Conservation (phyloP, 225 moss, liverwort and hornwort genomes). For the Lunularia cruciata region DNA sequence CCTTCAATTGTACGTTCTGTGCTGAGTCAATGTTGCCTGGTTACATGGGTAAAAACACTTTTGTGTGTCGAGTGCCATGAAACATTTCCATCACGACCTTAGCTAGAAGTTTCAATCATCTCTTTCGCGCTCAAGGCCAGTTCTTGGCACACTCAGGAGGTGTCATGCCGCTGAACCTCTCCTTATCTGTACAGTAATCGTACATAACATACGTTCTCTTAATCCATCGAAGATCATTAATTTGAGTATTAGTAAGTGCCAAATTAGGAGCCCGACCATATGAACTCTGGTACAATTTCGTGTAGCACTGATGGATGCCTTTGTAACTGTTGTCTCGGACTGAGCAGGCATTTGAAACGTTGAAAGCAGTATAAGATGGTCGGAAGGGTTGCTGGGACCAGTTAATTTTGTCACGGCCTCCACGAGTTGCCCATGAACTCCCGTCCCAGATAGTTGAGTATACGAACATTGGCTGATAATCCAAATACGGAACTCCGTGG, state of each 20-base stretch:
- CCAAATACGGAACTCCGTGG: slow-evolving; percentile 57
- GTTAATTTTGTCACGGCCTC: slow-evolving; percentile 57
- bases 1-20: too few relatives aligned
- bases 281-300: background rate
- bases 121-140: slow-evolving; percentile 4
- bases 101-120: too few relatives aligned
- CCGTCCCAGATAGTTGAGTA: slow-evolving; percentile 72
- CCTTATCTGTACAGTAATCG: background rate
- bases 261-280: slow-evolving; percentile 2
- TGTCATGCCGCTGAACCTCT: background rate
- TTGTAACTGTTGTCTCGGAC: background rate
- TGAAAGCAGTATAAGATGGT: slow-evolving; percentile 55
- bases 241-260: background rate
- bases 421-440: slow-evolving; percentile 64
- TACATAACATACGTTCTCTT: background rate
- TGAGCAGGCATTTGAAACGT: slow-evolving; percentile 22
- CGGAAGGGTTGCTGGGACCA: slow-evolving; percentile 54
- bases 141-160: background rate
- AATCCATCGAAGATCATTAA: background rate
- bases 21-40: too few relatives aligned
- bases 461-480: slow-evolving; percentile 66
- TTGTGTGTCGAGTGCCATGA: too few relatives aligned
- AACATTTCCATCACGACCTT: too few relatives aligned
- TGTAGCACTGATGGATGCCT: background rate
- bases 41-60: too few relatives aligned